phyloP scores from a whole-genome alignment of 2,329 filamentous ascomycete species.

The Beauveria rudraprayagi region DNA sequence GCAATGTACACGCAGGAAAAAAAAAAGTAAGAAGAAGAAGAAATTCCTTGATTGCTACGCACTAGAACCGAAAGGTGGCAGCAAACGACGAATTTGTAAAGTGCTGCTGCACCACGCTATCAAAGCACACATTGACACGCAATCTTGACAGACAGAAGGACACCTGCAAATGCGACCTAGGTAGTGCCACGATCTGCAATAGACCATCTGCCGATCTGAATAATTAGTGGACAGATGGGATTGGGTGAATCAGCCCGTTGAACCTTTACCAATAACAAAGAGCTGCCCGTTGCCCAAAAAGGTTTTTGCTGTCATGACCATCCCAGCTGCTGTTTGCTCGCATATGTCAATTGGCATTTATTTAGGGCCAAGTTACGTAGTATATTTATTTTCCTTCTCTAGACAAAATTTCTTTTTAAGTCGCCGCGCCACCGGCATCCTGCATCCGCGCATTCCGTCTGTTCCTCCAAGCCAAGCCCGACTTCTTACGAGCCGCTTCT shows the following conservation, averaged over 20 bases:
- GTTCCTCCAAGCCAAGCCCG: not conserved
- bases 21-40: not conserved
- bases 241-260: not conserved
- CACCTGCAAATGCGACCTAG: not conserved
- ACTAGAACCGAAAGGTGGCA: not conserved
- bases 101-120: not conserved
- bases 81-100: not conserved
- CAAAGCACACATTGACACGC: not conserved
- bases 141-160: no score
- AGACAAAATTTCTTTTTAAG: not conserved
- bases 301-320: not conserved
- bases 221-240: not conserved
- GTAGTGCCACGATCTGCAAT: not conserved
- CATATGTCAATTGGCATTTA: not conserved
- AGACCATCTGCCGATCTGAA: not conserved
- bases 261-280: not conserved
- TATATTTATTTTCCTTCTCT: not conserved
- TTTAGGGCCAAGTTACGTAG: no score
- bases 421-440: conserved; percentile 1
- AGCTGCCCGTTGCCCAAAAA: no score
- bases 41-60: not conserved
- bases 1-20: not conserved
- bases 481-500: not conserved
- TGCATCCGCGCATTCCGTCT: not conserved
- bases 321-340: not conserved